Conservation (phyloP, 2,329 filamentous ascomycete genomes). For the Diaporthe sp. region DNA sequence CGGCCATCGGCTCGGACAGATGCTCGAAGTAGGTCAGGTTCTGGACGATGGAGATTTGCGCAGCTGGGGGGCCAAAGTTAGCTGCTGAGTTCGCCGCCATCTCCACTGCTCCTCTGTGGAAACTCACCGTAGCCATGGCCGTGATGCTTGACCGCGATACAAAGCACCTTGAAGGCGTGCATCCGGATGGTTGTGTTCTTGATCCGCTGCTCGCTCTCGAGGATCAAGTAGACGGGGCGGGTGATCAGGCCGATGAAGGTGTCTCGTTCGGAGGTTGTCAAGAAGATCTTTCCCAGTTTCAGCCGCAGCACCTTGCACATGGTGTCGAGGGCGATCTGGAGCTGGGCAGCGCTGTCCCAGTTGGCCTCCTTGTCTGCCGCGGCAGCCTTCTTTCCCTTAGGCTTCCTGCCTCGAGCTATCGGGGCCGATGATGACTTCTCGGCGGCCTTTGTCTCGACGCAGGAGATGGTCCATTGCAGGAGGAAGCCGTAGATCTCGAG, state of each 20-base stretch:
- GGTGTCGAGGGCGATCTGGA: slow-evolving; percentile 88
- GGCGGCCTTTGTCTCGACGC: slow-evolving; percentile 92
- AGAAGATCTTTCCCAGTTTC: slow-evolving; percentile 91
- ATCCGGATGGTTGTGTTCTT: slow-evolving; percentile 92
- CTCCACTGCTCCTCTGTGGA: background rate
- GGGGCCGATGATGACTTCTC: slow-evolving; percentile 85
- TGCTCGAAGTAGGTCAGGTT: slow-evolving; percentile 99
- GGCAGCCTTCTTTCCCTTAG: slow-evolving; percentile 79
- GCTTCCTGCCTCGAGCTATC: slow-evolving; percentile 78
- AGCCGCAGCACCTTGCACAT: slow-evolving; percentile 97
- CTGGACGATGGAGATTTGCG: slow-evolving; percentile 97
- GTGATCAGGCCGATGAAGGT: slow-evolving; percentile 95
- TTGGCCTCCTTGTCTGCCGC: slow-evolving; percentile 74
- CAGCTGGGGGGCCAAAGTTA: slow-evolving; percentile 67
- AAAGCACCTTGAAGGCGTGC: slow-evolving; percentile 97
- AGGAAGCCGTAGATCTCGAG: slow-evolving; percentile 96
- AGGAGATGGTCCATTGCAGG: slow-evolving; percentile 93
- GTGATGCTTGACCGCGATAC: slow-evolving; percentile 96
- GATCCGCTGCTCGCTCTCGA: slow-evolving; percentile 93
- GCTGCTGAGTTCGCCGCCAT: slow-evolving; percentile 36
- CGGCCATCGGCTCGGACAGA: slow-evolving; percentile 98
- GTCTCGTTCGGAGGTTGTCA: slow-evolving; percentile 96
- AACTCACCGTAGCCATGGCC: slow-evolving; percentile 90
- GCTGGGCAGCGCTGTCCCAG: slow-evolving; percentile 91
- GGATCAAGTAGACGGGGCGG: slow-evolving; percentile 89